phyloP scores from a whole-genome alignment of 2,329 filamentous ascomycete species.

The Diaporthe ampelina region DNA sequence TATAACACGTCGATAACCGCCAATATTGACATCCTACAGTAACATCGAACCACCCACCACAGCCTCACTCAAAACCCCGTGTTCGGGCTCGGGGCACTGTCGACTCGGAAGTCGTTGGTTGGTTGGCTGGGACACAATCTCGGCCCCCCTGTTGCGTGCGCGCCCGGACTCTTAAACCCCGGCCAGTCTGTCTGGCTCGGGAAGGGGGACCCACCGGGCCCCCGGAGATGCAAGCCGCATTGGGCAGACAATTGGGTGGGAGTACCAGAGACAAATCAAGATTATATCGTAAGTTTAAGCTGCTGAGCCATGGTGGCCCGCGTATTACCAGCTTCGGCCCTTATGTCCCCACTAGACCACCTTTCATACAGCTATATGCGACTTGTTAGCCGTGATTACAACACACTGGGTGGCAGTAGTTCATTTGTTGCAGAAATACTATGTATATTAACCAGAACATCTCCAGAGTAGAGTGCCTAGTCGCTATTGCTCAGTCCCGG shows the following conservation, averaged over 20 bases:
- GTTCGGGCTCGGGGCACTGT: not conserved
- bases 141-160: not conserved
- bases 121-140: not conserved
- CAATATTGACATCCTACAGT: not conserved
- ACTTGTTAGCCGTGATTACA: not conserved
- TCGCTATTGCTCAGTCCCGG: not conserved
- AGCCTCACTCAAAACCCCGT: not conserved
- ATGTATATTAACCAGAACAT: conserved; percentile 17
- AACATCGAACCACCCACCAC: not conserved
- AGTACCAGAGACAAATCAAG: not conserved
- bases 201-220: not conserved
- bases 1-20: not conserved
- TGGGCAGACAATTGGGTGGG: not conserved
- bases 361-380: not conserved
- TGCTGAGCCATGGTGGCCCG: not conserved
- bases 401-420: not conserved
- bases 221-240: conserved; percentile 23
- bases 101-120: too few relatives aligned
- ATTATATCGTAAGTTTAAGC: not conserved
- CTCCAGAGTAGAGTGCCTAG: not conserved
- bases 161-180: not conserved
- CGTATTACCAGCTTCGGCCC: too few relatives aligned
- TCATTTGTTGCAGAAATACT: not conserved
- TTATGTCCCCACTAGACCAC: too few relatives aligned
- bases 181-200: not conserved